Base-by-base conservation (phyloP, 805 yeast species). In the Nematodospora valgi region DNA sequence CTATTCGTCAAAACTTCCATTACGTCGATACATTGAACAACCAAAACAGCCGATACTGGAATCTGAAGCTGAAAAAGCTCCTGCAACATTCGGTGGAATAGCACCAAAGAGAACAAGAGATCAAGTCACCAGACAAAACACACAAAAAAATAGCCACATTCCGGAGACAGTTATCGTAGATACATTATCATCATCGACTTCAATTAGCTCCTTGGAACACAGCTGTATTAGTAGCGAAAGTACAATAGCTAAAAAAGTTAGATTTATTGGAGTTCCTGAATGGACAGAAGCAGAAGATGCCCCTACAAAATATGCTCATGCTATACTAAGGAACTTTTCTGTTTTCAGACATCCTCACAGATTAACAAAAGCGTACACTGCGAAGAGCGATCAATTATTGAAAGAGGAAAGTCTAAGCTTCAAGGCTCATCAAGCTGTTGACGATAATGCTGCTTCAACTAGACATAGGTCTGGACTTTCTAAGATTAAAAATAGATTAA, bases 201-300 rank as follows among this genome's bases (percentile, higher is more conserved):
- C 23, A 3, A 19, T n/a, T 22, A 18, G 21, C 13, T 32, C 36
- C 8, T 10, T 25, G 10, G 25, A 16, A 18, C 23, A 16, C 19
- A 13, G 12, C 15, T 20, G 44, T 8, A 13, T 34, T 4, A 34
- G 39, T 3, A 41, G 50, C 7, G 41, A 44, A 10, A 38, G 46
- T 9, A 41, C 50, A 5, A 23, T 34, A 11, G 37, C 43, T 2
- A 74, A 72, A 42, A 72, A 59, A 42, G 80, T 76, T 8, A 49
- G 81, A 21, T 76, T 76, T 41, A 56, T 57, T 4, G 80, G 80
- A 0, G 80, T 76, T 4, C 64, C 74, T 1, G 72, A 64, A 33
- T 76, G 72, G 37, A 48, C 67, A 2, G 75, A 68, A 22, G 74
- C 67, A 5, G 82, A 76, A 48, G 82, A 76, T 52, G 76, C 74